Evolutionary conservation across 148 eudicot species (phyloP).

Genomic region (Euryodendron excelsum): DNA sequence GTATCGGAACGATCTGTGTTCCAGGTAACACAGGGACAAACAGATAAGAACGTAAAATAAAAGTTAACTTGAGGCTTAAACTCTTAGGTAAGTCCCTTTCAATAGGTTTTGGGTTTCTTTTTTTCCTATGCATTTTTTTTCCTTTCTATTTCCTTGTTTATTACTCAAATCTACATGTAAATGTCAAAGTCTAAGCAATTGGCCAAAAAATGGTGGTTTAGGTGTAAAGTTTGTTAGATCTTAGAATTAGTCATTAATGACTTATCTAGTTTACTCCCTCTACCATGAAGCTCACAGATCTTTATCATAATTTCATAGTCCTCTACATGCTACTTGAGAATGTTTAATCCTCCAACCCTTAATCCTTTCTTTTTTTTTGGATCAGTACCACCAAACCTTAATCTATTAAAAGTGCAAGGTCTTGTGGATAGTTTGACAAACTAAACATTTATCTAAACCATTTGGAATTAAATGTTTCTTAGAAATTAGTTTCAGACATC

Average conservation of each 20-base stretch:
- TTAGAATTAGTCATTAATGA: background rate
- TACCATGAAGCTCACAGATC: background rate
- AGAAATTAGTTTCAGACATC: background rate
- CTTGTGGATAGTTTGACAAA: background rate
- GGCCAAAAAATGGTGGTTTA: background rate
- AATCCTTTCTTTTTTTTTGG: no score
- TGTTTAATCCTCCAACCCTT: background rate
- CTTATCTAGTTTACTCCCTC: background rate
- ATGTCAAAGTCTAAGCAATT: background rate
- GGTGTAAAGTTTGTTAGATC: background rate
- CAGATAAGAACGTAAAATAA: background rate
- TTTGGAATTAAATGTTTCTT: background rate
- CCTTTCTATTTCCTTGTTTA: no score
- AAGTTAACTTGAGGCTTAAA: background rate
- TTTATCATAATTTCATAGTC: background rate
- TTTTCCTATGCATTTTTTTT: no score
- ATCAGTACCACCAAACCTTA: no score
- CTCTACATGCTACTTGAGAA: background rate
- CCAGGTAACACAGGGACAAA: background rate
- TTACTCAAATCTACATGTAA: no score
- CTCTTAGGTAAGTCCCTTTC: background rate
- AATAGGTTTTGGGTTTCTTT: no score
- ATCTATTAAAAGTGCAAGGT: no score
- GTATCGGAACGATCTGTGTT: no score
- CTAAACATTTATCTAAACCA: background rate